Evolutionary conservation across 2,329 filamentous ascomycete genomes (phyloP).

Genomic region (Colletotrichum cordylinicola): DNA sequence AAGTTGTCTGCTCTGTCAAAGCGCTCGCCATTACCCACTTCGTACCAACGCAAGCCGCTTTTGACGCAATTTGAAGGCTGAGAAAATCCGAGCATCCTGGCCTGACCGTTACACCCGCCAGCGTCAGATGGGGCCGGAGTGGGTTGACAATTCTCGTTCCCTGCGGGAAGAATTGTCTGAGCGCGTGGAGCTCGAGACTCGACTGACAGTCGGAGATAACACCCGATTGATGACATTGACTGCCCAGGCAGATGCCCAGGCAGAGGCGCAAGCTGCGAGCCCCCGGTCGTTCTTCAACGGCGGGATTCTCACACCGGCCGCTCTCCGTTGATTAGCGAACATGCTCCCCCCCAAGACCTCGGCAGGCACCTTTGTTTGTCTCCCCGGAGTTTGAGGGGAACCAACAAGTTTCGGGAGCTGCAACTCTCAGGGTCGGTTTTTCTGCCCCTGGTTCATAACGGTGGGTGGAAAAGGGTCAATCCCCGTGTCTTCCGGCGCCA

Average conservation of each 20-base stretch:
- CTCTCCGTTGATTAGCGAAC: not conserved
- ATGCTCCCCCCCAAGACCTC: not conserved
- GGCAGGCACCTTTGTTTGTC: not conserved
- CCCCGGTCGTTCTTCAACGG: not conserved
- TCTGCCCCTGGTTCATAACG: not conserved
- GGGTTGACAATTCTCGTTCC: conserved; percentile 16
- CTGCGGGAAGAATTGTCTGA: not conserved
- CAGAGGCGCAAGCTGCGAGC: not conserved
- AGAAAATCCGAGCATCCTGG: not conserved
- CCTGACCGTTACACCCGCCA: not conserved
- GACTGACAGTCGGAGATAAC: not conserved
- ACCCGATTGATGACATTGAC: not conserved
- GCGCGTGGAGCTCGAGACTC: not conserved
- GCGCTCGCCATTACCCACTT: not conserved
- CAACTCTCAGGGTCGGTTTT: not conserved
- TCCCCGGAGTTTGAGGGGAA: not conserved
- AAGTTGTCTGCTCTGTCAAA: not conserved
- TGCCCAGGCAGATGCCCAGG: not conserved
- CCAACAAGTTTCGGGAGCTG: not conserved
- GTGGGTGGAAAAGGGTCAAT: not conserved
- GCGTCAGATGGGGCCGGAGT: not conserved
- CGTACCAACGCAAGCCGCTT: not conserved
- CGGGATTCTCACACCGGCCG: not conserved
- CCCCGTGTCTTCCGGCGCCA: not conserved
- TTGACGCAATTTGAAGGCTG: not conserved